These are phyloP conservation scores for Colletotrichum sp. DNA, from an alignment of 2,329 filamentous ascomycete species.

Conservation along the genomic window DNA sequence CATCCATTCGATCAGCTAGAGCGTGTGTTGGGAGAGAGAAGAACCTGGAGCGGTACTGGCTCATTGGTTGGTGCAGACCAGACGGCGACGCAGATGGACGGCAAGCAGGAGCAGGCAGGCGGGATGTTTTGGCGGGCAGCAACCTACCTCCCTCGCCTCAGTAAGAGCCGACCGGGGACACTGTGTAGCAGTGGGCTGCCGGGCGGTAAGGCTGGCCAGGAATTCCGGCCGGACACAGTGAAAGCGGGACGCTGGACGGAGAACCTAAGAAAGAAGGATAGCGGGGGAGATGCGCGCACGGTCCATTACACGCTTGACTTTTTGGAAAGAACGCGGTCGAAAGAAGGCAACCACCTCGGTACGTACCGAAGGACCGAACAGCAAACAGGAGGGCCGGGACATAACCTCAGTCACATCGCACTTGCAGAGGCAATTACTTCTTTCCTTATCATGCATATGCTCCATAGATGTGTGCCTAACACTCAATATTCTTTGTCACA, in stretches of 20 bases:
- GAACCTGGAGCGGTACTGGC: not conserved
- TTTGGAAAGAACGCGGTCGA: not conserved
- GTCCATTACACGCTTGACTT: not conserved
- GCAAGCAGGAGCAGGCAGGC: not conserved
- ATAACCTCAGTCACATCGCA: not conserved
- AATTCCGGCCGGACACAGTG: not conserved
- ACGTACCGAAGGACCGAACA: not conserved
- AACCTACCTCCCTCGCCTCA: not conserved
- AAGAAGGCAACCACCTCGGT: not conserved
- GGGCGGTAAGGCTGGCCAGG: not conserved
- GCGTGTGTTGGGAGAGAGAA: not conserved
- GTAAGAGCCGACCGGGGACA: not conserved
- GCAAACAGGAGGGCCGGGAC: not conserved
- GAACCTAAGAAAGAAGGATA: not conserved
- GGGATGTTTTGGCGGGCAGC: not conserved
- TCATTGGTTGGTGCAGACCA: not conserved
- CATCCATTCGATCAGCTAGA: not conserved
- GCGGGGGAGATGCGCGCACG: constrained; percentile 9
- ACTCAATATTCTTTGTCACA: not conserved
- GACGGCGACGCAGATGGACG: not conserved
- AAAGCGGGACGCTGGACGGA: constrained; percentile 2
- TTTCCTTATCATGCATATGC: not conserved
- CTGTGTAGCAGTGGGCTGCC: not conserved
- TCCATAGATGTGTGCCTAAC: not conserved
- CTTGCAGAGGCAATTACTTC: not conserved